Conservation (phyloP, 1,284 basidiomycete species). For the Macrocystidia cucumis region DNA sequence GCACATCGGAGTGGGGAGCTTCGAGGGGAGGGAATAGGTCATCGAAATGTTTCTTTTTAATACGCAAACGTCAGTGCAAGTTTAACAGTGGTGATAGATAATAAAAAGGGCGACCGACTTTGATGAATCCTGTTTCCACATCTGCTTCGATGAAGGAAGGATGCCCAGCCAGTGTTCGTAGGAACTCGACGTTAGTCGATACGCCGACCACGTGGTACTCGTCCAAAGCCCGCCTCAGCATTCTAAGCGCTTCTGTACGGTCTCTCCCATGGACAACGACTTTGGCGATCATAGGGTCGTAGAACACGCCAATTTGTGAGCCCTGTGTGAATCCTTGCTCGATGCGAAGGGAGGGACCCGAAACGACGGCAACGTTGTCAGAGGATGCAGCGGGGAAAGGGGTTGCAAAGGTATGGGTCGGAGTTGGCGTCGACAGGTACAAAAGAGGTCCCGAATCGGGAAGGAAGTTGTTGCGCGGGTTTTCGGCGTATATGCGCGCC, state of each 20-base stretch:
- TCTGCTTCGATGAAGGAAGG: conserved; percentile 73
- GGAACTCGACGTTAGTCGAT: conserved; percentile 87
- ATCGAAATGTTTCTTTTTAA: conserved; percentile 66
- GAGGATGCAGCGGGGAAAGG: conserved; percentile 22
- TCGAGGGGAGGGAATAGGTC: conserved; percentile 65
- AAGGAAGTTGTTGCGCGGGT: conserved; percentile 88
- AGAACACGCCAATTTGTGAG: conserved; percentile 86
- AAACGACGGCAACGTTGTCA: conserved; percentile 26
- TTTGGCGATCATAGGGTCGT: conserved; percentile 93
- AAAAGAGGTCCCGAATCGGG: conserved; percentile 84
- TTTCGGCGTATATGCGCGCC: conserved; percentile 95
- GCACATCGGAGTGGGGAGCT: conserved; percentile 49
- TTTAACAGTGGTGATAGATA: conserved; percentile 3
- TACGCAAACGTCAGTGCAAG: conserved; percentile 5
- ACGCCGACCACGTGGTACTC: conserved; percentile 91
- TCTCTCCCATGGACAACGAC: conserved; percentile 88
- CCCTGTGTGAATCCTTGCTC: conserved; percentile 87
- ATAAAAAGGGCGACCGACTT: conserved; percentile 50
- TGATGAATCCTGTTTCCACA: conserved; percentile 91
- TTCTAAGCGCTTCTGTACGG: conserved; percentile 77
- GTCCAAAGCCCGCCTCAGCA: conserved; percentile 74
- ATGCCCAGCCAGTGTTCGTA: conserved; percentile 73
- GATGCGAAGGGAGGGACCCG: conserved; percentile 65
- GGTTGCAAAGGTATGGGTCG: conserved; percentile 59
- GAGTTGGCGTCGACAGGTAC: conserved; percentile 71